These are phyloP conservation scores for Xylaria sp. DNA, from an alignment of 2,329 filamentous ascomycete species.

Conservation along the genomic window DNA sequence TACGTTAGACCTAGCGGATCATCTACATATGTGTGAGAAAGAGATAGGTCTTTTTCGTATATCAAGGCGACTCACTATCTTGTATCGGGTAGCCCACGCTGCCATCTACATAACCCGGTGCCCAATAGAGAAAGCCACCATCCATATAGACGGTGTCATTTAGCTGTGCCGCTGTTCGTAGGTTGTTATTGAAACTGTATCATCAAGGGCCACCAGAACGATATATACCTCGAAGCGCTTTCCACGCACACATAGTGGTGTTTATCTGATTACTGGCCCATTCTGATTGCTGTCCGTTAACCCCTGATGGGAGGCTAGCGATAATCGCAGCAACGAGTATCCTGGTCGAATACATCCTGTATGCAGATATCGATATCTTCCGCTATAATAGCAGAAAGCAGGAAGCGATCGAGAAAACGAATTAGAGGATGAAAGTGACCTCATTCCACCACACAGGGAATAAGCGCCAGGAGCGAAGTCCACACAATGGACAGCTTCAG, in stretches of 20 bases:
- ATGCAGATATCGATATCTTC: slow-evolving; percentile 28
- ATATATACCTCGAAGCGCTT: slow-evolving; percentile 51
- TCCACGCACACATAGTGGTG: slow-evolving; percentile 70
- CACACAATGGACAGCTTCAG: slow-evolving; percentile 33
- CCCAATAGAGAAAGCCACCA: slow-evolving; percentile 68
- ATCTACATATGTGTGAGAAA: slow-evolving; percentile 52
- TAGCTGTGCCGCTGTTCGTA: slow-evolving; percentile 51
- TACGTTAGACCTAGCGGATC: slow-evolving; percentile 66
- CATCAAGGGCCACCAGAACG: neutral
- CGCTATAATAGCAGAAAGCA: slow-evolving; percentile 30
- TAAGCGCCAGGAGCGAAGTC: slow-evolving; percentile 25
- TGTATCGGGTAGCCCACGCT: slow-evolving; percentile 41
- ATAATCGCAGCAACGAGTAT: slow-evolving; percentile 46
- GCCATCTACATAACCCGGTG: slow-evolving; percentile 61
- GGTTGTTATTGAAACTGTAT: slow-evolving; percentile 42
- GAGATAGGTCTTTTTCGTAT: neutral
- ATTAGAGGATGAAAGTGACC: slow-evolving; percentile 28
- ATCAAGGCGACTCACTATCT: slow-evolving; percentile 57
- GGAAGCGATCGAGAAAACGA: slow-evolving; percentile 26
- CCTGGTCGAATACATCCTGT: slow-evolving; percentile 48
- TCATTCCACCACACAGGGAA: slow-evolving; percentile 43
- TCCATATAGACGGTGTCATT: slow-evolving; percentile 74
- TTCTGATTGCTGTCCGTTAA: slow-evolving; percentile 57
- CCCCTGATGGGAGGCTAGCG: slow-evolving; percentile 48
- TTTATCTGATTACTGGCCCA: slow-evolving; percentile 66